Conservation (phyloP, 257 asterid species). For the Fraxinus excelsior region DNA sequence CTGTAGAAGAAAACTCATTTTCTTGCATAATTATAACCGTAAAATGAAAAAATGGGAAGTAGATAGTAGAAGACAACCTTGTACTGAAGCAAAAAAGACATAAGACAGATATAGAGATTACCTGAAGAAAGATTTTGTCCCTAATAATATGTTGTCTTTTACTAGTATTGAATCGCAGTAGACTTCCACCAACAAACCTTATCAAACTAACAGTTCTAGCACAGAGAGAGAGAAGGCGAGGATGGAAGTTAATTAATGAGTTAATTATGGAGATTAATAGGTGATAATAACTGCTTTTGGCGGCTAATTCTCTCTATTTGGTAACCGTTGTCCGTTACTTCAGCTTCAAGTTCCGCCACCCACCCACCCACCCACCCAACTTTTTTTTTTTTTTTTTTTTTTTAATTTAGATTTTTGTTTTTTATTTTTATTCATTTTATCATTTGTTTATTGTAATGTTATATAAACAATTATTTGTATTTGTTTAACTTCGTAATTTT, state of each 20-base stretch:
- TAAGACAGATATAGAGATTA: conserved; percentile 8
- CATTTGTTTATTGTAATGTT: no score
- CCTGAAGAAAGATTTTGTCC: conserved; percentile 39
- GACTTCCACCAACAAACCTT: conserved; percentile 25
- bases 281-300: conserved; percentile 24
- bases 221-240: conserved; percentile 26
- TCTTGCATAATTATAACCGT: not conserved
- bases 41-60: not conserved
- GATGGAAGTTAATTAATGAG: conserved; percentile 45
- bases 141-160: conserved; percentile 14
- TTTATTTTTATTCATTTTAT: no score
- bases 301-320: conserved; percentile 29
- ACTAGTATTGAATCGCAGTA: conserved; percentile 31
- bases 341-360: conserved; percentile 10
- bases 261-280: conserved; percentile 26
- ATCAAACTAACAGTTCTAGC: conserved; percentile 3
- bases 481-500: no score
- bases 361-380: not conserved
- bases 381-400: no score
- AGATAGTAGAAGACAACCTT: conserved; percentile 8
- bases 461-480: no score
- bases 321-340: conserved; percentile 48
- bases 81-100: conserved; percentile 5
- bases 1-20: not conserved
- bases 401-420: no score